Evolutionary conservation across 805 yeast genomes (phyloP), one percentile per base, ranked within the genome.

Genomic region (Wickerhamiella nectarea): DNA sequence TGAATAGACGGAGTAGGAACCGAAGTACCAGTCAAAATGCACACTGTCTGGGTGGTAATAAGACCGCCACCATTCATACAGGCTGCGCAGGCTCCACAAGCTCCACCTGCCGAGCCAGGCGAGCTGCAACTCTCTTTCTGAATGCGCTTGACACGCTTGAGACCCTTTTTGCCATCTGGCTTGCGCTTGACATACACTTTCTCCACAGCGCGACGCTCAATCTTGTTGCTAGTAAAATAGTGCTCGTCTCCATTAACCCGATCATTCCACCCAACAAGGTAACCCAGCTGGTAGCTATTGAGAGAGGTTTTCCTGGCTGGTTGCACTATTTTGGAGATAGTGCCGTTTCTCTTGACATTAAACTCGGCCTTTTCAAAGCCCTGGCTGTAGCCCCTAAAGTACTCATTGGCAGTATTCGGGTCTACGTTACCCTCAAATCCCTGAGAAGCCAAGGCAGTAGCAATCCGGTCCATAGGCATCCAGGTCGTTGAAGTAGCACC

Each of bases 241-340:
- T 41, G 43, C 11, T 36, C 26, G 24, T 36, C 14, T 14, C 26
- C 37, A 6, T 14, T 28, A 9, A 44, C 50, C 6, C 48, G 53
- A 22, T 51, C 53, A 15, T 42, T 34, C 46, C 45, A 51, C 15
- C 54, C 54, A n/a, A 36, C 40, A 6, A 19, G 10, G 26, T 39
- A 44, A 3, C 46, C 46, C 9, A 38, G 21, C 18, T 26, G 38
- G 40, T 44, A 44, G 31, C 39, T 36, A 47, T 7, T 52, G 49
- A 14, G 45, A 46, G 19, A 28, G 18, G 26, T 44, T 45, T 18
- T 45, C 50, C 19, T 41, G 38, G 14, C 18, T 14, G 38, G 35
- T 43, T 10, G 44, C 31, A 6, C 28, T 38, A 34, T 24, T 7
- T 17, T 4, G 12, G 22, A 17, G 4, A 45, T 44, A 3, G n/a